These are phyloP conservation scores for Chlorophyllum brunneum DNA, from an alignment of 768 basidiomycete genomes.

Conservation along the genomic window DNA sequence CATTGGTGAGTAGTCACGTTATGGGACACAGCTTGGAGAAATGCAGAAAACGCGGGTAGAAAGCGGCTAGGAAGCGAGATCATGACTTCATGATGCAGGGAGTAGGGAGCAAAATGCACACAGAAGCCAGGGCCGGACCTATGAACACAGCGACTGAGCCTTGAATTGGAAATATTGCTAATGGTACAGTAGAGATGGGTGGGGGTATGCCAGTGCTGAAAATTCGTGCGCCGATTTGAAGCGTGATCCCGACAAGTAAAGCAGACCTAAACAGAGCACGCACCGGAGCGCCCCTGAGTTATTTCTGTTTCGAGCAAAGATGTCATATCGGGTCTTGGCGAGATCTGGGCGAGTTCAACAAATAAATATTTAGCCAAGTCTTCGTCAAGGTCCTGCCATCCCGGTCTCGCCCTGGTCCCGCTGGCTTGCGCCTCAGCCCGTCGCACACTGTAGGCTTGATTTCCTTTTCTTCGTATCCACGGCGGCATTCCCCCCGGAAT, in stretches of 20 bases:
- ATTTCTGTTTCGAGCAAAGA: constrained; percentile 11
- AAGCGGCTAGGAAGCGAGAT: constrained; percentile 12
- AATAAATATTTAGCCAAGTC: not conserved
- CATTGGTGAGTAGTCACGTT: constrained; percentile 2
- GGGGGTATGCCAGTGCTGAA: not conserved
- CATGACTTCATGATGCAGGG: constrained; percentile 13
- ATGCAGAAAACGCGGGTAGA: constrained; percentile 12
- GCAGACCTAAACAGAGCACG: too few relatives aligned
- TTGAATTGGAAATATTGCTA: not conserved
- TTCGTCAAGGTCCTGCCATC: not conserved
- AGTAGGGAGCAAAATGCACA: constrained; percentile 12
- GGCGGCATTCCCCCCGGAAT: not conserved
- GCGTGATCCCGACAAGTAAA: too few relatives aligned
- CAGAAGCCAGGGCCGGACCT: constrained; percentile 8
- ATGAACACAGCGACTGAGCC: not conserved
- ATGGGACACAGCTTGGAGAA: not conserved
- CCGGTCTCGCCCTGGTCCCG: not conserved
- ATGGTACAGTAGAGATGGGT: not conserved
- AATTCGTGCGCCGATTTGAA: too few relatives aligned
- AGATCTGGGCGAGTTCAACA: constrained; percentile 9
- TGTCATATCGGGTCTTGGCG: constrained; percentile 10
- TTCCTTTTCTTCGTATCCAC: not conserved
- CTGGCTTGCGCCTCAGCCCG: constrained; percentile 1
- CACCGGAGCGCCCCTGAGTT: not conserved
- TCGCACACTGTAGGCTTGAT: not conserved